Base-by-base conservation (phyloP, 129 eudicot genomes). In the Centrapalus pauciflorus region DNA sequence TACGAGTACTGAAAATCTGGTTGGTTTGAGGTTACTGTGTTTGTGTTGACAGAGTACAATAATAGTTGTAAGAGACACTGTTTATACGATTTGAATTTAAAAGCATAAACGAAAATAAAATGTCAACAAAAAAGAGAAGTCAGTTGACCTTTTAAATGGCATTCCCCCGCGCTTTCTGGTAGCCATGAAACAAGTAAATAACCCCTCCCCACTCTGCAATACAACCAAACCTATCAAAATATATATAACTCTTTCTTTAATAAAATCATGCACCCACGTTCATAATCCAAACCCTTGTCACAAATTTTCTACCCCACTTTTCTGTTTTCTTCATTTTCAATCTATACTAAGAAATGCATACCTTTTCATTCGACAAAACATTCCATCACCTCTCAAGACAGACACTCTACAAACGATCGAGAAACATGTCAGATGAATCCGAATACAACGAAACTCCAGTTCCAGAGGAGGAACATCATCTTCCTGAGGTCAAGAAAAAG, bases 181-280 rank as follows among this genome's bases (percentile, higher is more conserved):
- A 57, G 51, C 46, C 57, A 72, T 61, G 63, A 73, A 46, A 45
- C 9, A 46, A 37, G 43, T 41, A 28, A 40, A n/a, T 40, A 40
- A 40, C 20, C 48, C 60, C 61, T 9, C 4, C 4, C 60, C 57
- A 41, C 29, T 66, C 21, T 66, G 0, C 29, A 67, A 67, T 64
- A 52, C 52, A 27, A 68, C 6, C 48, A 27, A 68, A 12, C 48
- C 3, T 14, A 56, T 17, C 33, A 45, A 28, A 41, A 40, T 41
- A 41, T 63, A 40, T 41, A 41, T 63, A 25, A 25, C 37, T 63
- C 21, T 24, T 34, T 48, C 26, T 41, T 66, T 21, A 29, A 41
- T 19, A 38, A 37, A 26, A 73, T 66, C 79, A 57, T 45, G 79
- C 79, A 75, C 74, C 74, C 79, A 75, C 74, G 79, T 75, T 75